phyloP scores from a whole-genome alignment of 1,284 basidiomycete species.

The Cryptococcus hybrid region DNA sequence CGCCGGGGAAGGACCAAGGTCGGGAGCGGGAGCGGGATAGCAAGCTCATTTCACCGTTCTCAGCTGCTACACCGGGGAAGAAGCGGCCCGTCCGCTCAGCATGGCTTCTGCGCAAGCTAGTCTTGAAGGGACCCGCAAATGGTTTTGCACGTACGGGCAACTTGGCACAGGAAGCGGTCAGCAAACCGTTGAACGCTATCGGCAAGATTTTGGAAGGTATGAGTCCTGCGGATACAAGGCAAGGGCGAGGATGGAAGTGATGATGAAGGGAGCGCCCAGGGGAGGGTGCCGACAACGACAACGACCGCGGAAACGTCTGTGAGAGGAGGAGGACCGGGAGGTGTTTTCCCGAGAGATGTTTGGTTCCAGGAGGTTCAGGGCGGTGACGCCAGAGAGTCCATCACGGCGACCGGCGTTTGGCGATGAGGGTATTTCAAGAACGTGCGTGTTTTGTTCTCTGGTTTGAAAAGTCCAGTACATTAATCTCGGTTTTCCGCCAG shows the following conservation, averaged over 20 bases:
- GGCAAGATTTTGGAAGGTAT: constrained; percentile 68
- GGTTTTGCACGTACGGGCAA: constrained; percentile 83
- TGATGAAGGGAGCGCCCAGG: constrained; percentile 12
- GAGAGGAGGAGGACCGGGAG: too few species aligned
- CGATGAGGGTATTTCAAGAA: constrained; percentile 11
- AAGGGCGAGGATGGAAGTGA: constrained; percentile 4
- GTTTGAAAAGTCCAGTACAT: neutral
- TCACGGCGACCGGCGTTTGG: constrained; percentile 7
- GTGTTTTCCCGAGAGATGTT: neutral
- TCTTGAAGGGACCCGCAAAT: constrained; percentile 68
- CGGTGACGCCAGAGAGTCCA: constrained; percentile 16
- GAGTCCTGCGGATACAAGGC: constrained; percentile 54
- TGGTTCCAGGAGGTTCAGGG: constrained; percentile 9
- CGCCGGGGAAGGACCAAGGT: constrained; percentile 7
- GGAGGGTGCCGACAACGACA: constrained; percentile 1
- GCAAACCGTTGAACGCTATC: constrained; percentile 81
- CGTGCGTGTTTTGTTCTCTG: constrained; percentile 20
- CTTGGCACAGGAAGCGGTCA: constrained; percentile 61
- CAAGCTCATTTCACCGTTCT: too few species aligned
- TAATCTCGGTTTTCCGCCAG: constrained; percentile 6
- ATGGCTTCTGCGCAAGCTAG: constrained; percentile 61
- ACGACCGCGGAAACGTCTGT: neutral
- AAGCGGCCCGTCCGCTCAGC: constrained; percentile 65
- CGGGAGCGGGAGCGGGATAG: constrained; percentile 17
- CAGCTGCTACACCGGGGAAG: constrained; percentile 19